phyloP scores from a whole-genome alignment of 352 stramenopile species.

The Pythium dissotocum region DNA sequence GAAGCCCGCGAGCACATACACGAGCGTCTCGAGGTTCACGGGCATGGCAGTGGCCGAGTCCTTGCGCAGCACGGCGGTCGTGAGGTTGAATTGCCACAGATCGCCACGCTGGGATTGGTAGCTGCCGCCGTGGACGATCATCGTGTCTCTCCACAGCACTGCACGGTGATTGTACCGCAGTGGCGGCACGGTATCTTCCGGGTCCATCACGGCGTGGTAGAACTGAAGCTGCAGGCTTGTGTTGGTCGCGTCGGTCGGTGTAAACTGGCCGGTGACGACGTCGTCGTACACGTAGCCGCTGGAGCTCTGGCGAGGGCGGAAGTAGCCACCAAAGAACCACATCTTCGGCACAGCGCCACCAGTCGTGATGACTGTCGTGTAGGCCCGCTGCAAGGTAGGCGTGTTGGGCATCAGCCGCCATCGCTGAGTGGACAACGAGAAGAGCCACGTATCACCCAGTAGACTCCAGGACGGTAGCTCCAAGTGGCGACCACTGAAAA shows the following conservation, averaged over 20 bases:
- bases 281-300: constrained; percentile 79
- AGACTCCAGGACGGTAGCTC: constrained; percentile 49
- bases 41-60: constrained; percentile 32
- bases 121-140: constrained; percentile 73
- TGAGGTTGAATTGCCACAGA: constrained; percentile 74
- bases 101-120: constrained; percentile 69
- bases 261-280: constrained; percentile 38
- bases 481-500: constrained; percentile 60
- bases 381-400: constrained; percentile 41
- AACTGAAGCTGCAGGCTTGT: constrained; percentile 26
- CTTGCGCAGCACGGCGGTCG: constrained; percentile 31
- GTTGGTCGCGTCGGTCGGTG: constrained; percentile 24
- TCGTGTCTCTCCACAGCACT: constrained; percentile 47
- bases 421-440: constrained; percentile 40
- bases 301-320: constrained; percentile 45
- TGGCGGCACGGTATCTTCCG: constrained; percentile 32
- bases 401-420: constrained; percentile 38
- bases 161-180: constrained; percentile 72
- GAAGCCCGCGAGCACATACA: constrained; percentile 73
- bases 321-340: constrained; percentile 82
- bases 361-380: constrained; percentile 59
- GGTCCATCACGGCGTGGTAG: constrained; percentile 25
- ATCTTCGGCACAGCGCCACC: constrained; percentile 34
- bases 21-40: constrained; percentile 61
- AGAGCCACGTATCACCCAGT: constrained; percentile 60